Evolutionary conservation across 163 green algal genomes (phyloP), one percentile per base, ranked within the genome.

Genomic region (Scenedesmus sp.): DNA sequence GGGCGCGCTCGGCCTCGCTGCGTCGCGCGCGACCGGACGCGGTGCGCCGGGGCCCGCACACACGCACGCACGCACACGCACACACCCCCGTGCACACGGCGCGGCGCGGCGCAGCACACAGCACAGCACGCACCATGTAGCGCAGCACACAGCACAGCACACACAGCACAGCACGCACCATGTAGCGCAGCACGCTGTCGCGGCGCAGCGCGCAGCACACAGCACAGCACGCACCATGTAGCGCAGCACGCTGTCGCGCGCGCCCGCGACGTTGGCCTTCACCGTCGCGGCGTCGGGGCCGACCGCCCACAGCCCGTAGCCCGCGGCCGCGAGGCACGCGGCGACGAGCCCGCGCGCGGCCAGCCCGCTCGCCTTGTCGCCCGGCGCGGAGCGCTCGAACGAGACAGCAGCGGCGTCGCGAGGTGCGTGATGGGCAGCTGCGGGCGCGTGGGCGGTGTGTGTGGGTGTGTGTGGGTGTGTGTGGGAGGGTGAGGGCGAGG

Each of bases 391-490:
- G 20, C 33, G n/a, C 28, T 83, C 74, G 28, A 78, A 91, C n/a
- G 18, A 62, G n/a, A 77, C 80, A n/a, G n/a, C 9, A 75, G 69
- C 5, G 89, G 89, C 20, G 66, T 70, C 69, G 92, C 90, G 9
- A 91, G 77, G 31, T 90, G 70, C 1, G 73, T 53, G n/a, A 95
- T 76, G 18, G 83, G 83, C 60, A 91, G 60, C 78, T 91, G 73
- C 15, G 44, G 6, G 26, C 45, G 29, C 17, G 14, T 51, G 60
- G 11, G 26, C 34, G 34, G 5, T 34, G 34, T 54, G 11, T 36
- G 6, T 56, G 62, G 0, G 10, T 15, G 33, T 9, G 5, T 11
- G 62, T 17, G 29, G 15, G 33, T 15, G 18, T 54, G 62, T 54
- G 44, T 20, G 60, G 22, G 20, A 42, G 29, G 2, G 17, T 15